Conservation (phyloP, 768 basidiomycete genomes). For the Porphyrellus cyaneotinctus region DNA sequence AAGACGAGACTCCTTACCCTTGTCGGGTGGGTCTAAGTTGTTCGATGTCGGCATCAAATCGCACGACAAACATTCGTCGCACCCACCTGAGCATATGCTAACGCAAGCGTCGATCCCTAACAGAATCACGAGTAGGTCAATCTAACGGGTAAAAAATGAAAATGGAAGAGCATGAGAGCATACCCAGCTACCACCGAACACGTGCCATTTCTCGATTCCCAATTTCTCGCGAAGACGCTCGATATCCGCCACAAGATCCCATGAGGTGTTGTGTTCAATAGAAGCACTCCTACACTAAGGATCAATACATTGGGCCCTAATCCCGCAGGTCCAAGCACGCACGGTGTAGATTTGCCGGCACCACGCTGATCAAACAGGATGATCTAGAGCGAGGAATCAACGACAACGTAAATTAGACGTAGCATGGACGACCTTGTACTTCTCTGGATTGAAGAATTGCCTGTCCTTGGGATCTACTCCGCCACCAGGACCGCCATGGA, state of each 20-base stretch:
- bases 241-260: constrained; percentile 88
- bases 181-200: constrained; percentile 94
- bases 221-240: constrained; percentile 78
- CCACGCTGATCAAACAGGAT: constrained; percentile 90
- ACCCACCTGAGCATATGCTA: constrained; percentile 79
- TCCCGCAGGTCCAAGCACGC: constrained; percentile 25
- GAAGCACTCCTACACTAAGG: constrained; percentile 55
- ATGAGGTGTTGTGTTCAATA: constrained; percentile 86
- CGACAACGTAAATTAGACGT: not conserved
- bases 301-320: constrained; percentile 2
- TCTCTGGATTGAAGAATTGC: constrained; percentile 76
- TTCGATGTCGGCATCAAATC: not conserved
- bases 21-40: constrained; percentile 66
- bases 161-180: constrained; percentile 13
- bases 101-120: constrained; percentile 80
- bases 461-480: constrained; percentile 66
- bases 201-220: constrained; percentile 82
- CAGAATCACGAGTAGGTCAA: not conserved
- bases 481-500: constrained; percentile 85
- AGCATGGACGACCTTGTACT: constrained; percentile 63
- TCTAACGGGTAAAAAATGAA: not conserved
- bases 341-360: constrained; percentile 83
- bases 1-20: constrained; percentile 76
- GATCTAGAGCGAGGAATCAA: constrained; percentile 45
- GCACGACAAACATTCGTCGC: not conserved